Conservation (phyloP, 2,329 filamentous ascomycete genomes). For the Alternaria brassicicola region DNA sequence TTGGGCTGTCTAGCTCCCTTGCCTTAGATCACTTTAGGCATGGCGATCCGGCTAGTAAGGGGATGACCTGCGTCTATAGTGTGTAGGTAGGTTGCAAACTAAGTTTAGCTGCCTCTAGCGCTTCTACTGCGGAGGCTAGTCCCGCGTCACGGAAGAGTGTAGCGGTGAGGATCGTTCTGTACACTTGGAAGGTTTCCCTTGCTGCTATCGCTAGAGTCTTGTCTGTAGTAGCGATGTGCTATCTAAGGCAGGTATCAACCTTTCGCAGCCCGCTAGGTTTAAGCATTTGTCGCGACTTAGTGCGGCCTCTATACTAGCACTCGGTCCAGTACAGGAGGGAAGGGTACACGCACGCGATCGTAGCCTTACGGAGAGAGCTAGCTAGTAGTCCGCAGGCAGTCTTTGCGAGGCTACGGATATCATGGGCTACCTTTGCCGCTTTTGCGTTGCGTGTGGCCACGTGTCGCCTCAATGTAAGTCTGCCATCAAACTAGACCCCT, state of each 20-base stretch:
- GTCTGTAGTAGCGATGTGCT: constrained; percentile 3
- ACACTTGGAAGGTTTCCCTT: background rate
- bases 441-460: background rate
- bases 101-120: constrained; percentile 1
- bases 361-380: constrained; percentile 6
- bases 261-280: background rate
- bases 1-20: no score
- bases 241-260: background rate
- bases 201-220: background rate
- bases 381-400: constrained; percentile 3
- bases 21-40: no score
- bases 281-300: background rate
- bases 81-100: background rate
- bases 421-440: background rate
- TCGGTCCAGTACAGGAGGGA: constrained; percentile 7
- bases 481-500: constrained; percentile 9
- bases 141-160: constrained; percentile 1
- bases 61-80: background rate
- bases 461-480: constrained; percentile 8
- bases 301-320: constrained; percentile 7
- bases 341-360: constrained; percentile 5
- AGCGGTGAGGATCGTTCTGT: constrained; percentile 1
- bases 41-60: background rate
- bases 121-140: background rate
- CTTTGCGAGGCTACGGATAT: background rate